Evolutionary conservation across 2,329 filamentous ascomycete genomes (phyloP).

Genomic region (Fonsecaea erecta): DNA sequence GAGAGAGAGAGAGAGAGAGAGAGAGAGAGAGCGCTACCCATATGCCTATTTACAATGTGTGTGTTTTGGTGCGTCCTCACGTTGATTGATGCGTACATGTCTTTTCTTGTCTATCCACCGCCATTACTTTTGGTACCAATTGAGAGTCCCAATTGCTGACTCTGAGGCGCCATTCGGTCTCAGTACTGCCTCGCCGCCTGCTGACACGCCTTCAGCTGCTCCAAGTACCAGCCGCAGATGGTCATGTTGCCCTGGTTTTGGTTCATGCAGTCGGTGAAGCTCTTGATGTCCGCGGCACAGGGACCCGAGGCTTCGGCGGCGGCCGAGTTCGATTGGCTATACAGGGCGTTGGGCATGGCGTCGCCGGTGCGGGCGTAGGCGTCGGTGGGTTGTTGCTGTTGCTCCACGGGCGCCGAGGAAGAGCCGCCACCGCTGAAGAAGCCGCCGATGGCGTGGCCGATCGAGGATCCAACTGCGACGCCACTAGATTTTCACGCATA

Average conservation of each 20-base stretch:
- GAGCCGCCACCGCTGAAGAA: slow-evolving; percentile 69
- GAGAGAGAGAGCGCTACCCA: background rate
- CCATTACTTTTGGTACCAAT: background rate
- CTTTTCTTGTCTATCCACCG: background rate
- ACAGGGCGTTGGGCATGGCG: slow-evolving; percentile 55
- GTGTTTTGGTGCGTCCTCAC: background rate
- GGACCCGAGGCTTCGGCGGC: slow-evolving; percentile 57
- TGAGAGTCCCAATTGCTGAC: background rate
- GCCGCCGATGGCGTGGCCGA: slow-evolving; percentile 92
- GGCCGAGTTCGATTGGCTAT: slow-evolving; percentile 45
- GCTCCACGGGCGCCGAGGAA: slow-evolving; percentile 60
- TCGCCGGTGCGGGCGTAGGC: slow-evolving; percentile 8
- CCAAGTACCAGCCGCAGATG: slow-evolving; percentile 97
- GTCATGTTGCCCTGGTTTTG: slow-evolving; percentile 91
- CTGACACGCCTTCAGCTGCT: slow-evolving; percentile 93
- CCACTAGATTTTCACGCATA: slow-evolving; percentile 62
- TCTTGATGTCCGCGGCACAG: slow-evolving; percentile 78
- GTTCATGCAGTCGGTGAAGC: slow-evolving; percentile 96
- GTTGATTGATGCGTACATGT: background rate
- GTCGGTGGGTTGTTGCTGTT: slow-evolving; percentile 54
- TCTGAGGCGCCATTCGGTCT: background rate
- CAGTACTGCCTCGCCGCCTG: slow-evolving; percentile 73
- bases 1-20: too few relatives aligned
- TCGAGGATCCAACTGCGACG: slow-evolving; percentile 92
- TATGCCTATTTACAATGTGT: background rate